Conservation (phyloP, 1,139 yeast genomes). For the Suhomyces anneliseae region DNA sequence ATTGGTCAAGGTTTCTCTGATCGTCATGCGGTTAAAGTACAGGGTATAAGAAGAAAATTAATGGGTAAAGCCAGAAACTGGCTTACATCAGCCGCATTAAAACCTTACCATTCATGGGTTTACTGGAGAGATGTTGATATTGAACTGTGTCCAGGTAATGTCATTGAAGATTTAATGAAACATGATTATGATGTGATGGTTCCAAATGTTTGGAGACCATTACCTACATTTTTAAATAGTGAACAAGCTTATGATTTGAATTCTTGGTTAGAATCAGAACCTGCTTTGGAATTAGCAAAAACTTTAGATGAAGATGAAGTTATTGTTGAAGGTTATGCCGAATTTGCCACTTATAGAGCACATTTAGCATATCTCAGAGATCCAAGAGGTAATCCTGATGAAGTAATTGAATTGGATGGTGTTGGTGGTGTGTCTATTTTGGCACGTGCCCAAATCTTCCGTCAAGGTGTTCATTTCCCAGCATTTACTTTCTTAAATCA, state of each 20-base stretch:
- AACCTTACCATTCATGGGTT: conserved; percentile 90
- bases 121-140: conserved; percentile 94
- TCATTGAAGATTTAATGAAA: conserved; percentile 77
- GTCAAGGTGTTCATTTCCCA: conserved; percentile 84
- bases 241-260: conserved; percentile 87
- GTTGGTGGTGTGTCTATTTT: conserved; percentile 89
- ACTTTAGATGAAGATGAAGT: conserved; percentile 78
- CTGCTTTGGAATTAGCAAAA: conserved; percentile 66
- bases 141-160: conserved; percentile 77
- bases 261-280: conserved; percentile 82
- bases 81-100: conserved; percentile 72
- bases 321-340: conserved; percentile 88
- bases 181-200: conserved; percentile 76
- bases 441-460: conserved; percentile 78
- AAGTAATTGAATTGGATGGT: conserved; percentile 75
- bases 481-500: conserved; percentile 87
- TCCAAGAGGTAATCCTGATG: conserved; percentile 61
- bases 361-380: conserved; percentile 77
- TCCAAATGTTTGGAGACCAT: conserved; percentile 89
- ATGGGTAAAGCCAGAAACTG: conserved; percentile 94
- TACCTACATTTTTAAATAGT: conserved; percentile 71
- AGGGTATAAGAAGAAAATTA: conserved; percentile 80
- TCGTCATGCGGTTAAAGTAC: conserved; percentile 86
- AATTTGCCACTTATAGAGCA: conserved; percentile 85
- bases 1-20: conserved; percentile 89